Base-by-base conservation (phyloP, 257 asterid species). In the Catharanthus roseus region DNA sequence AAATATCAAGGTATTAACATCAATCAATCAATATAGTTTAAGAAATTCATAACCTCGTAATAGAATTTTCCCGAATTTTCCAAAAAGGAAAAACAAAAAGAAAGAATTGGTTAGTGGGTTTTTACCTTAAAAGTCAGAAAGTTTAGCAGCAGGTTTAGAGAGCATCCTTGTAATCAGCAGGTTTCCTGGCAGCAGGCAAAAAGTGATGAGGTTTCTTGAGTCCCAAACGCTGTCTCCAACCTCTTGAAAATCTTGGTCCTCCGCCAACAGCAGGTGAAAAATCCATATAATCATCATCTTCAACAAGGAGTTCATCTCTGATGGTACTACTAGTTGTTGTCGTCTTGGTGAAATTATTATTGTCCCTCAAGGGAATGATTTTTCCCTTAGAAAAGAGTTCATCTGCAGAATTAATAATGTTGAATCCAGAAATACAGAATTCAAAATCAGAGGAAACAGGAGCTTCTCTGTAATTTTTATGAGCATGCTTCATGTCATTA, bases 391-490 rank as follows among this genome's bases (percentile, higher is more conserved):
- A 90, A 80, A 92, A 88, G 36, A 87, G 72, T 79, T 92, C 89
- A 70, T 92, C 98, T 21, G 95, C 97, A 28, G 96, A 75, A 63
- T n/a, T n/a, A n/a, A 85, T 87, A 87, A 86, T 88, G 67, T 73
- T 34, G 77, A 79, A 62, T 33, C 74, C 86, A 0, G 95, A 84
- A 62, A 80, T 85, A 0, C 91, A 84, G 45, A 92, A 92, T 74
- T 79, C 88, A 70, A 92, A 92, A 77, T 90, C 96, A 0, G 96
- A 86, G 13, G 97, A 90, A 0, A 92, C 93, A 0, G 98, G 97
- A 10, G 96, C 95, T 54, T 92, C 97, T 61, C 87, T 80, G 29
- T 90, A 88, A 86, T 80, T 85, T 79, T n/a, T n/a, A n/a, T 75
- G 81, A 19, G 86, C 92, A 10, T 79, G 88, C 80, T 84, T 91